phyloP scores from a whole-genome alignment of 2,329 filamentous ascomycete species.

The Cladophialophora carrionii region DNA sequence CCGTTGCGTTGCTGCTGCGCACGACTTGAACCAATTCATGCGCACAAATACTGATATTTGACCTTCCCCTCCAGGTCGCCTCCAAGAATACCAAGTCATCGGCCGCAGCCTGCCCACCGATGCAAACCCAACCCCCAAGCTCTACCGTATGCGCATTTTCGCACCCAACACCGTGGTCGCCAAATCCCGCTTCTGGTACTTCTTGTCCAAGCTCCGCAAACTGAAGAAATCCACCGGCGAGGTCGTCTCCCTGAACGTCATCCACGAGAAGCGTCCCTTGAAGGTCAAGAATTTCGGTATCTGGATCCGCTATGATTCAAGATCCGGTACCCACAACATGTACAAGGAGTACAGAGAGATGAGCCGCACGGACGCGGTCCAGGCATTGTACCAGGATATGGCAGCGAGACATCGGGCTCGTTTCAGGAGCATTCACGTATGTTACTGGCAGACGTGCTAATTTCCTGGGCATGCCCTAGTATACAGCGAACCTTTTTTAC shows the following conservation, averaged over 20 bases:
- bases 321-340: slow-evolving; percentile 99
- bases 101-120: slow-evolving; percentile 98
- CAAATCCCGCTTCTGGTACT: slow-evolving; percentile 99
- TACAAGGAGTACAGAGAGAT: slow-evolving; percentile 99
- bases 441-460: slow-evolving; percentile 46
- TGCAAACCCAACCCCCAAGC: slow-evolving; percentile 93
- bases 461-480: not conserved
- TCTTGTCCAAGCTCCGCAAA: slow-evolving; percentile 98
- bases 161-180: slow-evolving; percentile 96
- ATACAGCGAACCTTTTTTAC: not conserved
- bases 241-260: slow-evolving; percentile 96
- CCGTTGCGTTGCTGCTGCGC: not conserved
- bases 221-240: slow-evolving; percentile 99
- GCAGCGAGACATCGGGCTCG: slow-evolving; percentile 96
- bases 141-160: slow-evolving; percentile 99
- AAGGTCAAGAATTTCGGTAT: slow-evolving; percentile 99
- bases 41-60: slow-evolving; percentile 3
- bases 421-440: slow-evolving; percentile 98
- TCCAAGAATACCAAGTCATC: slow-evolving; percentile 99
- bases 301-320: slow-evolving; percentile 99
- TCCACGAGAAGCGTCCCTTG: slow-evolving; percentile 97
- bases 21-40: not conserved
- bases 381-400: slow-evolving; percentile 99
- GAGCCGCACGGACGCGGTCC: slow-evolving; percentile 91
- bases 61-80: slow-evolving; percentile 72